Evolutionary conservation across 106 monocot species (phyloP).

Genomic region (Phalaenopsis equestris): DNA sequence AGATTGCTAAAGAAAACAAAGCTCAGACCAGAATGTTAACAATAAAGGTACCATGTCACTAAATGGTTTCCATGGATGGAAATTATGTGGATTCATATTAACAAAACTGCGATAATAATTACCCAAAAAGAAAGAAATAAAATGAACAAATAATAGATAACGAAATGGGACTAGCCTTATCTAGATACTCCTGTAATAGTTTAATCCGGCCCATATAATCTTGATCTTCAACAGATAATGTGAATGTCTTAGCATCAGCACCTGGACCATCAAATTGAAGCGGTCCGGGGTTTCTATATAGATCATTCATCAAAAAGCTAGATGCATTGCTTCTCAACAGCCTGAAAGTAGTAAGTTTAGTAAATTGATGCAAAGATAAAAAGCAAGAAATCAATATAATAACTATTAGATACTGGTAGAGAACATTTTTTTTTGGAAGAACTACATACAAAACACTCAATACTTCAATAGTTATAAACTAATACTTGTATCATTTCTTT

Average conservation of each 20-base stretch:
- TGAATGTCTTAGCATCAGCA: conserved; percentile 51
- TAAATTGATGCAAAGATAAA: neutral
- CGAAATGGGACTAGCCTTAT: conserved; percentile 40
- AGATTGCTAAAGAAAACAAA: no score
- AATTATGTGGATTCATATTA: no score
- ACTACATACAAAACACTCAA: no score
- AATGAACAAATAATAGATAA: neutral
- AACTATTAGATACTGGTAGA: neutral
- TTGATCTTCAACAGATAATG: conserved; percentile 82
- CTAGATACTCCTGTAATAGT: conserved; percentile 64
- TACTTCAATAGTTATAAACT: no score
- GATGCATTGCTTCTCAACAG: conserved; percentile 58
- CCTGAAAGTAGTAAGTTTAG: conserved; percentile 29
- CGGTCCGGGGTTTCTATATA: conserved; percentile 87
- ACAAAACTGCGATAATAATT: neutral
- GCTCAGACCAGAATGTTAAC: no score
- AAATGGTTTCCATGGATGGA: no score
- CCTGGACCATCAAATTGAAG: conserved; percentile 88
- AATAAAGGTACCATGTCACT: no score
- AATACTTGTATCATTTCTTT: no score
- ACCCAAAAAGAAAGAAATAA: neutral
- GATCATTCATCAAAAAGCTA: conserved; percentile 70
- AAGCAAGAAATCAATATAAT: neutral
- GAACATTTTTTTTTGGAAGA: no score
- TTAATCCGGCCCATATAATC: conserved; percentile 98